These are phyloP conservation scores for Eutrema yunnanense DNA, from an alignment of 345 rosid genomes.

Conservation along the genomic window DNA sequence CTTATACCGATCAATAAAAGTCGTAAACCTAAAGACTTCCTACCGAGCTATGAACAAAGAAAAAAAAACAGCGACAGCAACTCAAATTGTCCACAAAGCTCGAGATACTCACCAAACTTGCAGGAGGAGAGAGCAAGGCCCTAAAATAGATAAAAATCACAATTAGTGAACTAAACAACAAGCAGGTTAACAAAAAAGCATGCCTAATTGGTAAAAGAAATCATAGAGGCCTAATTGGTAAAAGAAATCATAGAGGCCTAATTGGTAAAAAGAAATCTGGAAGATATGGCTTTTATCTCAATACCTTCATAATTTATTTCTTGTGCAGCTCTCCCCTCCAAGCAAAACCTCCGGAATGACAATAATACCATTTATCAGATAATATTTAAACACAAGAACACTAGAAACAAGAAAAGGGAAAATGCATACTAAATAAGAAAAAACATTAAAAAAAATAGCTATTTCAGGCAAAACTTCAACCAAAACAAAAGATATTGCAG, in stretches of 20 bases:
- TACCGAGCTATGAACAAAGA: background rate
- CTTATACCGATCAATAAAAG: background rate
- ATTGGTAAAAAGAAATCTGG: background rate
- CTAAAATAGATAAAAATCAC: background rate
- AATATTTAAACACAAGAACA: background rate
- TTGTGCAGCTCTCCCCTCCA: constrained; percentile 25
- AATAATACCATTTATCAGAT: constrained; percentile 20
- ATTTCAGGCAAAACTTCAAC: background rate
- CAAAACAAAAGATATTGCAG: constrained; percentile 30
- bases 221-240: background rate
- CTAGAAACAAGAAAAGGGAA: background rate
- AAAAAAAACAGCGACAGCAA: background rate
- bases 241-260: background rate
- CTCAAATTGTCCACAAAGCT: background rate
- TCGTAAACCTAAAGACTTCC: background rate
- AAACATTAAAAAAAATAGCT: background rate
- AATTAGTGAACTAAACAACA: constrained; percentile 9
- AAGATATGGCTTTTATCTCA: background rate
- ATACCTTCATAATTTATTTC: constrained; percentile 12
- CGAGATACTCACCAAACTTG: constrained; percentile 22
- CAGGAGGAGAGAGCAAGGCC: constrained; percentile 23
- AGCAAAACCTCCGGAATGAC: constrained; percentile 27
- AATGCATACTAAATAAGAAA: background rate
- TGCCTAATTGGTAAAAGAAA: background rate
- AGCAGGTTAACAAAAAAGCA: background rate